Evolutionary conservation across 768 basidiomycete genomes (phyloP), one percentile per base, ranked within the genome.

Genomic region (Trametes sanguinea): DNA sequence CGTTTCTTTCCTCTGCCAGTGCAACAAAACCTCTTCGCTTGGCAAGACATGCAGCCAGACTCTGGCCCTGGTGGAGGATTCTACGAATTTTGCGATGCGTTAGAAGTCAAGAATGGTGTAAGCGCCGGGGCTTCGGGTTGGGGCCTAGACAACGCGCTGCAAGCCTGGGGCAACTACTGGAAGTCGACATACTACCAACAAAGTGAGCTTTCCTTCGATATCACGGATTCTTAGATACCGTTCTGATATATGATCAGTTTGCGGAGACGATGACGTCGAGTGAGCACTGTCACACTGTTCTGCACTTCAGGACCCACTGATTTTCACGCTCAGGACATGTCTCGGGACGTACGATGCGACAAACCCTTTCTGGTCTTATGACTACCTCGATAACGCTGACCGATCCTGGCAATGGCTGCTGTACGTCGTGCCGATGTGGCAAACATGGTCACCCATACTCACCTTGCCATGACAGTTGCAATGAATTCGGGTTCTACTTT

Each of bases 401-500:
- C 80, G 88, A 29, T 86, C 87, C 3, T 90, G 87, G 87, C 72
- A 76, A 54, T 89, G 88, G 88, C 81, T 87, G 67, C 79, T 84
- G 85, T 73, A 22, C 32, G 70, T 60, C 47, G 40, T 35, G 33
- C 9, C 22, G 22, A 10, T 47, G n/a, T n/a, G n/a, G n/a, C n/a
- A n/a, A n/a, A n/a, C n/a, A n/a, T n/a, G n/a, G n/a, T n/a, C n/a
- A n/a, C n/a, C 13, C 14, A 2, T 7, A 46, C 8, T 48, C 13
- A 27, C 30, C 3, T 40, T 81, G 71, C 59, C 79, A 32, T 35
- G 45, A 29, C 33, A 86, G 85, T 2, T 89, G 88, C 65, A 88
- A 85, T 64, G 81, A 89, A 74, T 80, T 89, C 2, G 88, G 88
- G 22, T 87, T 52, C 47, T 74, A 67, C 60, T 69, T 69, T 58